Percentiles rank a stretch among this genome's conserved stretches.
phyloP scores from a whole-genome alignment of 2,329 filamentous ascomycete genomes.

The Lasiodiplodia citricola region DNA sequence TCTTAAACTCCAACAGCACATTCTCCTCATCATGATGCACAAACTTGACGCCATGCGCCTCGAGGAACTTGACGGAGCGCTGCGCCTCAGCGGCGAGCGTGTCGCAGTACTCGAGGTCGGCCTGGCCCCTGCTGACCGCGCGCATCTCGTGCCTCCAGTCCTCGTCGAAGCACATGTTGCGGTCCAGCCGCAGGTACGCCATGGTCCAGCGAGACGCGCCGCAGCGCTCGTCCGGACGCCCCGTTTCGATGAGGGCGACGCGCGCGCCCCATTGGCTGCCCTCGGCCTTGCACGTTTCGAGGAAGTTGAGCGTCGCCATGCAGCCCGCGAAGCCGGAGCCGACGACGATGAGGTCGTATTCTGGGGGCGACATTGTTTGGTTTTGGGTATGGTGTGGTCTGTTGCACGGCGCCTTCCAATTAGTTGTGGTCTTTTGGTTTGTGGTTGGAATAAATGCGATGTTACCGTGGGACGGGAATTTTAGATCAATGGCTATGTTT shows the following conservation, averaged over 20 bases:
- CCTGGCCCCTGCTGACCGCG: constrained; percentile 45
- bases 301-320: constrained; percentile 48
- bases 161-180: constrained; percentile 42
- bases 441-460: no score
- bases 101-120: constrained; percentile 48
- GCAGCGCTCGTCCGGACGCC: constrained; percentile 47
- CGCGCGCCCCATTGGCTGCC: constrained; percentile 38
- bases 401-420: no score
- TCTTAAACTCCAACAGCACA: constrained; percentile 49
- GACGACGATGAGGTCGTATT: constrained; percentile 49
- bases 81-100: constrained; percentile 46
- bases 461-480: no score
- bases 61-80: constrained; percentile 44
- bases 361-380: neutral
- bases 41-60: constrained; percentile 44
- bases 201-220: constrained; percentile 50
- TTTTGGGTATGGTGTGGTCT: no score
- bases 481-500: no score
- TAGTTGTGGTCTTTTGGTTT: no score
- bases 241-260: constrained; percentile 49
- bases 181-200: constrained; percentile 49
- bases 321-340: constrained; percentile 49
- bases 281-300: constrained; percentile 45
- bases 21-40: constrained; percentile 49
- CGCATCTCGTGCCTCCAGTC: constrained; percentile 45